Conservation (phyloP, 352 stramenopile genomes). For the Pythium diclinum region DNA sequence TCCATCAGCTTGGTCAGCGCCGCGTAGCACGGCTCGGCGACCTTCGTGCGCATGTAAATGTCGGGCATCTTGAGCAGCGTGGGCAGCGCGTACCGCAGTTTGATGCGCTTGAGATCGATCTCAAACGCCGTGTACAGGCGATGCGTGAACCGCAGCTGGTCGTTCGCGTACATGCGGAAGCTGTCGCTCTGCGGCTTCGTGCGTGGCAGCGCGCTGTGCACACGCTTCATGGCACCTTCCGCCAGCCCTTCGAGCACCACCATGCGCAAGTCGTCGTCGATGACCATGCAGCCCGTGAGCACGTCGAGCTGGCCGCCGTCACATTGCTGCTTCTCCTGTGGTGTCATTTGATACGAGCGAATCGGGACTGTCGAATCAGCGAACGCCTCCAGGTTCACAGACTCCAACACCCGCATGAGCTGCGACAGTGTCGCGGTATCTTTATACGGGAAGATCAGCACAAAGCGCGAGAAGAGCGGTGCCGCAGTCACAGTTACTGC, state of each 20-base stretch:
- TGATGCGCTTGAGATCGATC: constrained; percentile 88
- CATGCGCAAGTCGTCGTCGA: constrained; percentile 85
- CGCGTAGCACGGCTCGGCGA: constrained; percentile 76
- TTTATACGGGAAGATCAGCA: constrained; percentile 85
- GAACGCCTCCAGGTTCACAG: constrained; percentile 58
- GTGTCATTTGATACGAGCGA: constrained; percentile 76
- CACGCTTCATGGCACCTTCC: constrained; percentile 42
- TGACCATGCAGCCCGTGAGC: constrained; percentile 83
- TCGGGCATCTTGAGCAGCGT: constrained; percentile 67
- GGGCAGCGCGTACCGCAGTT: constrained; percentile 78
- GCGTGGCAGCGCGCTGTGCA: constrained; percentile 44
- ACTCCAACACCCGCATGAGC: constrained; percentile 53
- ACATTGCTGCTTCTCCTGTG: constrained; percentile 46
- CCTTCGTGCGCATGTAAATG: constrained; percentile 89
- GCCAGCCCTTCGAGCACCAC: constrained; percentile 85
- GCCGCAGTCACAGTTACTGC: not conserved
- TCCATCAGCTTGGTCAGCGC: constrained; percentile 68
- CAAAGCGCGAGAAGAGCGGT: constrained; percentile 63
- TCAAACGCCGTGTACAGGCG: constrained; percentile 87
- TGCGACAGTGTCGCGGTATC: constrained; percentile 48
- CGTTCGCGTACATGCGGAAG: constrained; percentile 73
- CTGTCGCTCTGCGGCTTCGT: constrained; percentile 19
- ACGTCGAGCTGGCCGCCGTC: constrained; percentile 70
- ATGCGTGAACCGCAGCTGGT: constrained; percentile 63
- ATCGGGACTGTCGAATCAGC: constrained; percentile 43